Evolutionary conservation across 1,139 yeast species (phyloP), one percentile per base, ranked within the genome.

Genomic region (Zygoascus hellenicus): DNA sequence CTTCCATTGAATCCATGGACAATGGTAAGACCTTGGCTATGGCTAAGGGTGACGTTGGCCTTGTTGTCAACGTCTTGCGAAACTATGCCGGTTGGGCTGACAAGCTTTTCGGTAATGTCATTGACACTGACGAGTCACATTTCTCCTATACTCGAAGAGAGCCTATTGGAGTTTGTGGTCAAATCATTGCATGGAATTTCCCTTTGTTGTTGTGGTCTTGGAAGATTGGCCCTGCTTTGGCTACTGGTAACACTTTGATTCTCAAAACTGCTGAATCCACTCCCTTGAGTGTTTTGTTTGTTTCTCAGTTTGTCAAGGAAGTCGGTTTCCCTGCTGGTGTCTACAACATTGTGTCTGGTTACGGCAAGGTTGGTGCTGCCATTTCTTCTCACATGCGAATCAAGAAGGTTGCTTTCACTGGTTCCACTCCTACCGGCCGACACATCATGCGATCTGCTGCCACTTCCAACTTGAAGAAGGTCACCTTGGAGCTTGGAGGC

Each of bases 11-110:
- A 62, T 71, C 83, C 14, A 61, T 72, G 58, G 84, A 81, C 59
- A 73, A 80, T 42, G 87, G 87, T 52, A 81, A 80, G 61, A 77
- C 85, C 39, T 58, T 72, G 48, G 63, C 64, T 38, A 60, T 68
- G 50, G 67, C 76, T 14, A 58, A 61, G 40, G 76, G 71, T 31
- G 95, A 86, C 61, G 71, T 85, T 45, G 77, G 68, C 37, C 79
- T 80, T 59, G 72, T 81, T 53, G 71, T 78, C 58, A 71, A 69
- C 51, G 70, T 69, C 51, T 51, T 61, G 46, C 53, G 60, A 61
- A 84, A 84, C 66, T 83, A 77, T 59, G 95, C 92, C 39, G 94
- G 95, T 14, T 84, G 86, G 80, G 85, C 90, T 54, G 90, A 83
- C 68, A 83, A 83, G 69, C 65, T 83, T 53, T 75, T 72, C 52